Percentiles rank a stretch among this genome's conserved stretches.
Conservation (phyloP, 2,329 filamentous ascomycete species). For the Alternaria arborescens region DNA sequence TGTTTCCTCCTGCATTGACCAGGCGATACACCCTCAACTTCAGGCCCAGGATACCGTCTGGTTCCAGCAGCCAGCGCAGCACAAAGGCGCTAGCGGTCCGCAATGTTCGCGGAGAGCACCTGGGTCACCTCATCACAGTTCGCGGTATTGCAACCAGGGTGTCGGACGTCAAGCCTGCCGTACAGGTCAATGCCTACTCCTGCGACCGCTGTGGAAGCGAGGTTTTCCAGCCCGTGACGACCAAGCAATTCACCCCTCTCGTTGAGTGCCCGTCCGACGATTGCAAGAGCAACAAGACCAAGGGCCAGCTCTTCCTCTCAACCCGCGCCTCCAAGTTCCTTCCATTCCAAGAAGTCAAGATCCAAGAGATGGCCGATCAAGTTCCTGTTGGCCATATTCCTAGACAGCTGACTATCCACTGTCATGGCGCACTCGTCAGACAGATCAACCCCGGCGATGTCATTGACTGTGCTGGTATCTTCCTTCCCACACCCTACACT, state of each 20-base stretch:
- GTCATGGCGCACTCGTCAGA: conserved; percentile 84
- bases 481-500: conserved; percentile 97
- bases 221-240: conserved; percentile 94
- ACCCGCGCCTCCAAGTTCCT: conserved; percentile 97
- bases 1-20: conserved; percentile 91
- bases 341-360: conserved; percentile 97
- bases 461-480: conserved; percentile 92
- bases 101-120: conserved; percentile 89
- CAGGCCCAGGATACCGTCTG: conserved; percentile 82
- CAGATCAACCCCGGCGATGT: conserved; percentile 93
- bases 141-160: conserved; percentile 94
- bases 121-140: conserved; percentile 92
- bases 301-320: conserved; percentile 91
- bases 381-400: conserved; percentile 98
- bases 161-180: conserved; percentile 95
- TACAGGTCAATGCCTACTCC: conserved; percentile 98
- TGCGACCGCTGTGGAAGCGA: conserved; percentile 97
- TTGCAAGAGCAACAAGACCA: conserved; percentile 88
- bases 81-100: conserved; percentile 83
- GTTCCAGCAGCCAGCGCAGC: conserved; percentile 67
- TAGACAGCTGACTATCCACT: conserved; percentile 86
- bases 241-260: conserved; percentile 89
- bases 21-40: conserved; percentile 95
- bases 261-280: conserved; percentile 88
- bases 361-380: conserved; percentile 99